Evolutionary conservation across 2,329 filamentous ascomycete genomes (phyloP), one percentile per base, ranked within the genome.

Genomic region (Fusarium sp.): DNA sequence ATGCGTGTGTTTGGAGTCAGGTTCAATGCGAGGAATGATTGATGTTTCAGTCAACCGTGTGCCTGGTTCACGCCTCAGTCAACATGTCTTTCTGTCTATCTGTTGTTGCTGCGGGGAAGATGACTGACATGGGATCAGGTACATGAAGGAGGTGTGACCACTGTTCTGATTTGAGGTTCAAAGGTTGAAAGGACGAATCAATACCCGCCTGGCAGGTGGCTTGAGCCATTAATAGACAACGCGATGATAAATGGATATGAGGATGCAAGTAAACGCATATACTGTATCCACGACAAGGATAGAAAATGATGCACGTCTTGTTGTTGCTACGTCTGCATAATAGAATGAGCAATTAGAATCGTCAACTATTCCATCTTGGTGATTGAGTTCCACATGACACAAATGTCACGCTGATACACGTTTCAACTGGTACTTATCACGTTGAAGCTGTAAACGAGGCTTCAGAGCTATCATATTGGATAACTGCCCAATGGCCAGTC

Each of bases 31-130:
- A 73, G 70, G 65, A 70, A 73, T 73, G 60, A 54, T 49, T 29
- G 35, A 73, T 66, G 65, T 73, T 65, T 72, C 57, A 66, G 61
- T 57, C 60, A 59, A 49, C 66, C 70, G 52, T 66, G 52, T 73
- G 70, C 60, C 56, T 45, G 42, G 49, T 41, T 66, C 44, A 69
- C 64, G 59, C 39, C 60, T 61, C 35, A 33, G 29, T 48, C 52
- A 42, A 37, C 14, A 46, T 35, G 38, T 41, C 49, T 27, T 18
- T 52, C 23, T 15, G 33, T 52, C 44, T 37, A 23, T 62, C 46
- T 35, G 59, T 45, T 27, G 58, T 63, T 60, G 61, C 57, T 73
- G 70, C 66, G 66, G 70, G 70, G 70, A 70, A 70, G 35, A 63
- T 62, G 62, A 52, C 66, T 49, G 48, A 63, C 58, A 70, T 70